Evolutionary conservation across 352 stramenopile species (phyloP).

Genomic region (Halophytophthora polymorphica): DNA sequence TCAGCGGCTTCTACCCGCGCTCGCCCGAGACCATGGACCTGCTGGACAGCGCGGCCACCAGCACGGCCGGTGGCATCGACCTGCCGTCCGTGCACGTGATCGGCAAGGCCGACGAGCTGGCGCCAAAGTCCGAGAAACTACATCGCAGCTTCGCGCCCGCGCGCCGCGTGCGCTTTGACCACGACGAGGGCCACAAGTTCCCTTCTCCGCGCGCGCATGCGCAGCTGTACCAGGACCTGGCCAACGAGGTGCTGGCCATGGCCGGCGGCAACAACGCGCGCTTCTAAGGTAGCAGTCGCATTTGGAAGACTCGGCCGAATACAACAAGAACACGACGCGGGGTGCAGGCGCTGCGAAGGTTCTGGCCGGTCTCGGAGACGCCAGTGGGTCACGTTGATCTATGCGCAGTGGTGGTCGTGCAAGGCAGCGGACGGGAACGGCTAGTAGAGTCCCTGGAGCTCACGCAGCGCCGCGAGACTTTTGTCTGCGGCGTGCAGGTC

Average conservation of each 20-base stretch:
- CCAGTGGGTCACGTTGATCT: too few relatives aligned
- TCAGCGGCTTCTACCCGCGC: constrained; percentile 60
- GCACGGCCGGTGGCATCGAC: constrained; percentile 35
- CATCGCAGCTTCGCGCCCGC: constrained; percentile 36
- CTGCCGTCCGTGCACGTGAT: constrained; percentile 71
- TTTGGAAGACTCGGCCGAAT: too few relatives aligned
- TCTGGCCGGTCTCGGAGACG: too few relatives aligned
- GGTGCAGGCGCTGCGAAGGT: too few relatives aligned
- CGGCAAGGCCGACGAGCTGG: constrained; percentile 41
- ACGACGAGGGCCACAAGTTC: constrained; percentile 84
- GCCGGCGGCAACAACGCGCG: too few relatives aligned
- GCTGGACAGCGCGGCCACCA: constrained; percentile 34
- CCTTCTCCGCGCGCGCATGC: constrained; percentile 41
- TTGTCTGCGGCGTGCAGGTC: constrained; percentile 49
- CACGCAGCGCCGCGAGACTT: constrained; percentile 47
- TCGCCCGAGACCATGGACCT: constrained; percentile 46
- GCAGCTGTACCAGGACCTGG: constrained; percentile 52
- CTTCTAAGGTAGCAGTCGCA: too few relatives aligned
- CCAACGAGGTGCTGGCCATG: constrained; percentile 36
- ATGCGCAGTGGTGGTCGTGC: too few relatives aligned
- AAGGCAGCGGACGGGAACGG: too few relatives aligned
- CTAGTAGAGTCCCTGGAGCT: constrained; percentile 63
- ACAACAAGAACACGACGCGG: too few relatives aligned
- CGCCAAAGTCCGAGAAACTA: constrained; percentile 47
- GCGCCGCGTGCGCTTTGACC: constrained; percentile 41